Percentiles rank a stretch among this genome's conserved stretches.
Conservation (phyloP, 257 asterid genomes). For the Solanum ossicruentum region DNA sequence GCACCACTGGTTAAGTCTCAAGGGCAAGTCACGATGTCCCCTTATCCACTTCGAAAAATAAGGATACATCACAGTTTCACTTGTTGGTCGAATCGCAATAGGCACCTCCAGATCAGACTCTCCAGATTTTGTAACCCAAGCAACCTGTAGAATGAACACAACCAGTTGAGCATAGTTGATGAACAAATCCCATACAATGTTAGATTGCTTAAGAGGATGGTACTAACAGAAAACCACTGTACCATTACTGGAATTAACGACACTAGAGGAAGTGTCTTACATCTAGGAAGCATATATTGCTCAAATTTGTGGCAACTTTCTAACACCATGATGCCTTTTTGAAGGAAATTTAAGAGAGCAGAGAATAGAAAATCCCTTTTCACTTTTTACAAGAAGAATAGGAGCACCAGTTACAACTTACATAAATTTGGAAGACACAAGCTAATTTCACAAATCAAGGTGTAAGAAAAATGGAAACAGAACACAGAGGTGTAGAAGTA, state of each 20-base stretch:
- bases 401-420: not conserved
- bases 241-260: not conserved
- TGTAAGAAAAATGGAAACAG: not conserved
- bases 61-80: constrained; percentile 99
- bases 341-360: not conserved
- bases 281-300: not conserved
- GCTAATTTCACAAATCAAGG: not conserved
- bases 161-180: not conserved
- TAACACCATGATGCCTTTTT: not conserved
- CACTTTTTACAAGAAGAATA: not conserved
- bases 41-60: constrained; percentile 96
- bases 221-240: not conserved
- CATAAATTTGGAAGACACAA: not conserved
- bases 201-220: not conserved
- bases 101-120: constrained; percentile 90
- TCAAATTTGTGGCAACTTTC: not conserved
- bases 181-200: not conserved
- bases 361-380: not conserved
- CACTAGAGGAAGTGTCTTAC: not conserved
- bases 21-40: constrained; percentile 97
- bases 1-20: constrained; percentile 97
- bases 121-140: constrained; percentile 99
- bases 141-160: constrained; percentile 46
- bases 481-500: not conserved
- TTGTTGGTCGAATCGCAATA: constrained; percentile 97